phyloP scores from a whole-genome alignment of 345 rosid genomes.

The Citrus cavaleriei region DNA sequence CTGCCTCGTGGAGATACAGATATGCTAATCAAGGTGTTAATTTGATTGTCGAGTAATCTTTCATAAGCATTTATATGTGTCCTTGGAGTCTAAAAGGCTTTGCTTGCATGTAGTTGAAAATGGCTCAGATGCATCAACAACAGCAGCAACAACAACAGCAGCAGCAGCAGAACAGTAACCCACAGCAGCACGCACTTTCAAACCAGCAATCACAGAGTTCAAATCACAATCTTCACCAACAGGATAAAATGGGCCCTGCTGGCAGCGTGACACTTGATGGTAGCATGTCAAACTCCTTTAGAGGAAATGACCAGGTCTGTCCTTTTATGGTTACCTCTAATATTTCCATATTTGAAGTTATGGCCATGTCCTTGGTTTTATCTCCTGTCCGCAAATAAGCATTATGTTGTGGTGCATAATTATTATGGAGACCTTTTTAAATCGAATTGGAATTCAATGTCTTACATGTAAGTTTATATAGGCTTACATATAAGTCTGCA shows the following conservation, averaged over 20 bases:
- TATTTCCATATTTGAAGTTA: background rate
- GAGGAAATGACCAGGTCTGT: conserved; percentile 97
- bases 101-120: conserved; percentile 44
- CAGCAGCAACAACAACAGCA: conserved; percentile 56
- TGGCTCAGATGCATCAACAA: conserved; percentile 60
- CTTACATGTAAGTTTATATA: background rate
- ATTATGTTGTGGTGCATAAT: background rate
- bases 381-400: background rate
- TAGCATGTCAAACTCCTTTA: conserved; percentile 83
- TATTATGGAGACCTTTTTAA: background rate
- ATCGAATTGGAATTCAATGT: background rate
- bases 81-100: background rate
- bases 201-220: conserved; percentile 78
- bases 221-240: conserved; percentile 68
- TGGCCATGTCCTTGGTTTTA: background rate
- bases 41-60: conserved; percentile 1
- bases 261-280: conserved; percentile 76
- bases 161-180: conserved; percentile 54
- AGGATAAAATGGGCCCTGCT: conserved; percentile 79
- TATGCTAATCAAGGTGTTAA: conserved; percentile 55
- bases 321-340: conserved; percentile 14
- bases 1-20: conserved; percentile 66
- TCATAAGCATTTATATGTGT: background rate
- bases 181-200: conserved; percentile 54
- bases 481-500: background rate